Conservation (phyloP, 1,284 basidiomycete species). For the Rhodotorula sp. region DNA sequence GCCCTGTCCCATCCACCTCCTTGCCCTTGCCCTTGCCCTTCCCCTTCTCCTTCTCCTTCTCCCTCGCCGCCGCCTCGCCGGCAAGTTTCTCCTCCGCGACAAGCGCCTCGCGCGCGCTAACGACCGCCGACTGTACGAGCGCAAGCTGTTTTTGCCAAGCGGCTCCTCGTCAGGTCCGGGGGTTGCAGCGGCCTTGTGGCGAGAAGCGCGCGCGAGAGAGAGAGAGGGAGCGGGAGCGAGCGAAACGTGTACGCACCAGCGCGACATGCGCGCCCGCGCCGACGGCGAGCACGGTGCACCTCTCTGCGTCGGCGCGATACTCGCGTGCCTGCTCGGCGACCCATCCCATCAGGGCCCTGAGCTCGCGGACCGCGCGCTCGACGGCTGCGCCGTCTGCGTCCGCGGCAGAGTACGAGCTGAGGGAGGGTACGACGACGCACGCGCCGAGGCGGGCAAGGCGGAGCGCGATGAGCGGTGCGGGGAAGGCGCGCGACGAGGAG, state of each 20-base stretch:
- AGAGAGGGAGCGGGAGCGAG: background rate
- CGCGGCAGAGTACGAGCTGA: conserved; percentile 22
- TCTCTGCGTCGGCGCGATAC: conserved; percentile 50
- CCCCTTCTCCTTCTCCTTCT: background rate
- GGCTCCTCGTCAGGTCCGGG: no score
- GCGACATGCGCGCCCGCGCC: conserved; percentile 15
- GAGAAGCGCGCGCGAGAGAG: background rate
- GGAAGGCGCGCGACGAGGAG: conserved; percentile 1
- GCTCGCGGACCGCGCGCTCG: conserved; percentile 45
- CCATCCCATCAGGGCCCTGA: conserved; percentile 51
- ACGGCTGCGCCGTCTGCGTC: background rate
- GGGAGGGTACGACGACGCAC: conserved; percentile 52
- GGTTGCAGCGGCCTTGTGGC: no score
- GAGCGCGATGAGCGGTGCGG: conserved; percentile 49
- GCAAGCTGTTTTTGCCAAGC: conserved; percentile 50
- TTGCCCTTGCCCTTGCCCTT: background rate
- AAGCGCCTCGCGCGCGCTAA: conserved; percentile 45
- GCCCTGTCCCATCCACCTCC: background rate
- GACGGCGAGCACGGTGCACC: conserved; percentile 23
- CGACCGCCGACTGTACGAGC: conserved; percentile 51
- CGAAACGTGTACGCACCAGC: background rate
- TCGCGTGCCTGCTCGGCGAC: conserved; percentile 46
- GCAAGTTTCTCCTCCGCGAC: background rate
- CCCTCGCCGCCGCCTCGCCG: no score
- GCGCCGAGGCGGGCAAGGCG: conserved; percentile 50